Evolutionary conservation across 345 rosid genomes (phyloP).

Genomic region (Balakata baccata): DNA sequence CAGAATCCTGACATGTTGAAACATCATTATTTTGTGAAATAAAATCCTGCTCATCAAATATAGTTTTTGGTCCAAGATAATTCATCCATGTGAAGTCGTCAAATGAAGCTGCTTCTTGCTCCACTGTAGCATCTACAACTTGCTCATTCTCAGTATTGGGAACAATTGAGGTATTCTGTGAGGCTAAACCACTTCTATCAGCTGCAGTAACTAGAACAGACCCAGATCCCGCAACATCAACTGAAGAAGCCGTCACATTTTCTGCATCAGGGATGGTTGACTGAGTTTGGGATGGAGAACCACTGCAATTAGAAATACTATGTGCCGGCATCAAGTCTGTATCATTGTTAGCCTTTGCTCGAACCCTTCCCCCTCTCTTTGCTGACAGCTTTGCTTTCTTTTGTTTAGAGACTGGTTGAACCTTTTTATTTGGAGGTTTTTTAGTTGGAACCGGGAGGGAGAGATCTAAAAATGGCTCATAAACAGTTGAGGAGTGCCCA

Average conservation of each 20-base stretch:
- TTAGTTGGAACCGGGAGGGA: slow-evolving; percentile 87
- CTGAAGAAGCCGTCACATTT: slow-evolving; percentile 22
- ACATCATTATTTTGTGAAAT: slow-evolving; percentile 36
- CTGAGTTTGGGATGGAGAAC: slow-evolving; percentile 22
- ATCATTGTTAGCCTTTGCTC: slow-evolving; percentile 46
- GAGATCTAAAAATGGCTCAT: slow-evolving; percentile 90
- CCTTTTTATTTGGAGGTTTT: slow-evolving; percentile 60
- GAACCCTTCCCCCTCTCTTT: slow-evolving; percentile 47
- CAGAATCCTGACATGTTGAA: slow-evolving; percentile 27
- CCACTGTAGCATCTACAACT: slow-evolving; percentile 31
- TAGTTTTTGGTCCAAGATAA: slow-evolving; percentile 41
- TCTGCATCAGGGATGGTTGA: slow-evolving; percentile 24
- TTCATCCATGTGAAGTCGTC: slow-evolving; percentile 43
- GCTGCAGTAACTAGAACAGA: slow-evolving; percentile 13
- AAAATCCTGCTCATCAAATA: slow-evolving; percentile 35
- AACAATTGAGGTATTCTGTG: slow-evolving; percentile 29
- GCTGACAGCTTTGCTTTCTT: slow-evolving; percentile 73
- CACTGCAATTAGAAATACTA: slow-evolving; percentile 28
- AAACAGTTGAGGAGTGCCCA: slow-evolving; percentile 79
- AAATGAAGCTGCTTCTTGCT: slow-evolving; percentile 21
- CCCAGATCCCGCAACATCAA: slow-evolving; percentile 27
- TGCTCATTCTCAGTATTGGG: slow-evolving; percentile 33
- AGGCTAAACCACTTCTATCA: slow-evolving; percentile 25
- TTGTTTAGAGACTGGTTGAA: slow-evolving; percentile 43
- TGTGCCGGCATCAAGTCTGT: slow-evolving; percentile 33